Evolutionary conservation across 108 stramenopile genomes (phyloP), one percentile per base, ranked within the genome.

Genomic region (Seminavis robusta): DNA sequence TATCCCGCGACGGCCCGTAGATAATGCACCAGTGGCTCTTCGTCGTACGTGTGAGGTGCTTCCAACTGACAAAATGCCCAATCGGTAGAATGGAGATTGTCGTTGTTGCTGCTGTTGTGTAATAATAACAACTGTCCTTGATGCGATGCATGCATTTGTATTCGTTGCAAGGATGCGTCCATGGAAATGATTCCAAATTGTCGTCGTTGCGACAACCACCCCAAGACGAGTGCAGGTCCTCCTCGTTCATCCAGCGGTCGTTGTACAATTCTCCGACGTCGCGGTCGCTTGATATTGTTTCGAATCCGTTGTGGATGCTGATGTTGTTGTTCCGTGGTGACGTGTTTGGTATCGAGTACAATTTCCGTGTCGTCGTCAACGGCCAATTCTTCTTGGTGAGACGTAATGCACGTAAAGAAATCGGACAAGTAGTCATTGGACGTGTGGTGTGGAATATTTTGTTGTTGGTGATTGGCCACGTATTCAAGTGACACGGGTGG

Each of bases 21-120:
- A 57, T 87, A 96, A 48, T 88, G 76, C 0, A 81, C 84, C 81
- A 94, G 84, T 26, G 90, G 84, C 62, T 96, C 91, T 65, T 94
- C 88, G 59, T 90, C 88, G 49, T 88, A 90, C 11, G 71, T 71
- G 44, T 80, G 78, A 13, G 83, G 78, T 33, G 79, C 59, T 10
- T 83, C 63, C 7, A 93, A 56, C 59, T 93, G 87, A 8, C 62
- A 78, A 56, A 86, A 93, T 9, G 86, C 84, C 92, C 92, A 93
- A 71, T 93, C 92, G 19, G 81, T 83, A 21, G 50, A 40, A n/a
- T n/a, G 24, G 74, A 39, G 5, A 13, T 29, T 23, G 39, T 44
- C n/a, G 53, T 25, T 23, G 56, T 63, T 21, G 75, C 23, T 26
- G 48, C 36, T 52, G 26, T 39, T n/a, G 49, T 39, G 33, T 68